Percentiles rank a stretch among this genome's conserved stretches.
Evolutionary conservation across 371 early-diverging fungal genomes (phyloP).

Genomic region (Lichtheimia corymbifera): DNA sequence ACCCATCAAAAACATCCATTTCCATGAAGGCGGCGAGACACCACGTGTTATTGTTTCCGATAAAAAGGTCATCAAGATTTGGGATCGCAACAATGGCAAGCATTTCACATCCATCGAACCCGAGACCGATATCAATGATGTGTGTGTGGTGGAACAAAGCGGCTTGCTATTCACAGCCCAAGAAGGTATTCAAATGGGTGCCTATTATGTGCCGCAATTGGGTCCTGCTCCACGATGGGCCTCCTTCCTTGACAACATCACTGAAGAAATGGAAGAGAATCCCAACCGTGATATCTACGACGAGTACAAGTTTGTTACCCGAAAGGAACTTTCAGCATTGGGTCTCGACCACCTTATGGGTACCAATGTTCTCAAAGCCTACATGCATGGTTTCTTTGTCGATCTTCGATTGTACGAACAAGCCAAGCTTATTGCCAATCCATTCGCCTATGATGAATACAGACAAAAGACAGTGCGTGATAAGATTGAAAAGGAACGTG

Average conservation of each 20-base stretch:
- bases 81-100: slow-evolving; percentile 82
- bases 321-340: slow-evolving; percentile 85
- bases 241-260: slow-evolving; percentile 95
- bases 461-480: slow-evolving; percentile 74
- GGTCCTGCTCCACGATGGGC: slow-evolving; percentile 98
- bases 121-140: slow-evolving; percentile 91
- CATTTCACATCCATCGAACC: slow-evolving; percentile 93
- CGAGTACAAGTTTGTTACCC: slow-evolving; percentile 96
- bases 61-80: slow-evolving; percentile 89
- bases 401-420: slow-evolving; percentile 94
- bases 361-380: slow-evolving; percentile 91
- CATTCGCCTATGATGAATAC: slow-evolving; percentile 96
- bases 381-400: slow-evolving; percentile 99
- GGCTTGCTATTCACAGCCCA: slow-evolving; percentile 95
- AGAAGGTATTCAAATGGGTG: slow-evolving; percentile 93
- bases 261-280: slow-evolving; percentile 97
- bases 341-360: slow-evolving; percentile 94
- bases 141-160: slow-evolving; percentile 78
- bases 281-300: slow-evolving; percentile 88
- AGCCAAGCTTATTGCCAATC: slow-evolving; percentile 94
- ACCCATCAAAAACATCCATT: slow-evolving; percentile 89
- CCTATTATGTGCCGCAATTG: slow-evolving; percentile 90
- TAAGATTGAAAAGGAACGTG: slow-evolving; percentile 84
- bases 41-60: slow-evolving; percentile 89
- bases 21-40: slow-evolving; percentile 70